Conservation (phyloP, 176 grass and related monocot species). For the Secale cereale region DNA sequence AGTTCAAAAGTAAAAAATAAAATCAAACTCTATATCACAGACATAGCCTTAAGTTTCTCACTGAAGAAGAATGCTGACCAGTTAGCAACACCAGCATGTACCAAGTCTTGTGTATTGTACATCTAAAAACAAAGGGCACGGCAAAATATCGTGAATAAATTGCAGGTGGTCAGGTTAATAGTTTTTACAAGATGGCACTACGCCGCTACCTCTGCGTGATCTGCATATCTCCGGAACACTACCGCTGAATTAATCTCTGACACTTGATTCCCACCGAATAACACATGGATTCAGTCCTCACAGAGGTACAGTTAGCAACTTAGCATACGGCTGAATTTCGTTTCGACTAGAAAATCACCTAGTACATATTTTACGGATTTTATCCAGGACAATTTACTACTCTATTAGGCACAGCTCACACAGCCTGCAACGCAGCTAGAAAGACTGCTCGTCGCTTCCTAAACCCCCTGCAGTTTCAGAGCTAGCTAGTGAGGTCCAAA, state of each 20-base stretch:
- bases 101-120: background rate
- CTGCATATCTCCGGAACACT: background rate
- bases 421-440: background rate
- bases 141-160: background rate
- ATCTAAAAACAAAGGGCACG: background rate
- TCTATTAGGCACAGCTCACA: no score
- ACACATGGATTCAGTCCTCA: background rate
- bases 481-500: background rate
- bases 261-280: background rate
- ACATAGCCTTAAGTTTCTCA: background rate
- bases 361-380: background rate
- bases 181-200: background rate
- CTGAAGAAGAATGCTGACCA: background rate
- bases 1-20: background rate
- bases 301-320: background rate
- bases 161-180: background rate
- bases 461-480: background rate
- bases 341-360: background rate
- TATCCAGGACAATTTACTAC: background rate
- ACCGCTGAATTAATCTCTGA: background rate
- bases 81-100: conserved; percentile 8
- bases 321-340: background rate
- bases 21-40: background rate
- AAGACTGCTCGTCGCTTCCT: background rate
- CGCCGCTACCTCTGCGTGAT: background rate